These are phyloP conservation scores for Mucor mucedo DNA, from an alignment of 371 early-diverging fungal genomes.

Conservation along the genomic window DNA sequence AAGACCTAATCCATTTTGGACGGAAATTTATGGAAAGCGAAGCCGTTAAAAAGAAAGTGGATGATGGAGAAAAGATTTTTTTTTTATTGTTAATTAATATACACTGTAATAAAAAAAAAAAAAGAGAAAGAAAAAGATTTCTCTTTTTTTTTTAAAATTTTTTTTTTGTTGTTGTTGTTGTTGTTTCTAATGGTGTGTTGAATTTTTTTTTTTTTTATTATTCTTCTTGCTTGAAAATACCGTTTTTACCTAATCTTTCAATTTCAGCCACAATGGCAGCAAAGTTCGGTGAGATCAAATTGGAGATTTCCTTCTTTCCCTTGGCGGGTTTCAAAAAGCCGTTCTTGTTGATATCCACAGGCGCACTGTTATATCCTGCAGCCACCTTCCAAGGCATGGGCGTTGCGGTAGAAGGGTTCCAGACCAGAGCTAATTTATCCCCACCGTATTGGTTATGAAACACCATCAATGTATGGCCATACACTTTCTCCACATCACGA, in stretches of 20 bases:
- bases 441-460: conserved; percentile 85
- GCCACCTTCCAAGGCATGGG: conserved; percentile 73
- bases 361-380: conserved; percentile 63
- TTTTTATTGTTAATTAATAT: background rate
- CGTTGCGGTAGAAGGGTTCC: conserved; percentile 60
- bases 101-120: too few species aligned
- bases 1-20: conserved; percentile 25
- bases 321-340: conserved; percentile 54
- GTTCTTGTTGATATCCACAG: conserved; percentile 60
- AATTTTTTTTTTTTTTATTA: background rate
- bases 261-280: conserved; percentile 74
- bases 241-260: conserved; percentile 40
- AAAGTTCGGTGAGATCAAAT: conserved; percentile 67
- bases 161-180: background rate
- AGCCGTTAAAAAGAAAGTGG: too few species aligned
- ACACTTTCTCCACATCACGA: conserved; percentile 61
- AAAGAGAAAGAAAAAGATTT: background rate
- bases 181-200: too few species aligned
- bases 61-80: too few species aligned
- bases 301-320: conserved; percentile 45
- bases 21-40: conserved; percentile 21
- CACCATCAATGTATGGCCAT: conserved; percentile 62
- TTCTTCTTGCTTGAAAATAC: conserved; percentile 8
- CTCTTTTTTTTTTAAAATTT: background rate
- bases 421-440: conserved; percentile 72